Evolutionary conservation across 352 stramenopile species (phyloP), one percentile per base, ranked within the genome.

Genomic region (Phytophthora multivora): DNA sequence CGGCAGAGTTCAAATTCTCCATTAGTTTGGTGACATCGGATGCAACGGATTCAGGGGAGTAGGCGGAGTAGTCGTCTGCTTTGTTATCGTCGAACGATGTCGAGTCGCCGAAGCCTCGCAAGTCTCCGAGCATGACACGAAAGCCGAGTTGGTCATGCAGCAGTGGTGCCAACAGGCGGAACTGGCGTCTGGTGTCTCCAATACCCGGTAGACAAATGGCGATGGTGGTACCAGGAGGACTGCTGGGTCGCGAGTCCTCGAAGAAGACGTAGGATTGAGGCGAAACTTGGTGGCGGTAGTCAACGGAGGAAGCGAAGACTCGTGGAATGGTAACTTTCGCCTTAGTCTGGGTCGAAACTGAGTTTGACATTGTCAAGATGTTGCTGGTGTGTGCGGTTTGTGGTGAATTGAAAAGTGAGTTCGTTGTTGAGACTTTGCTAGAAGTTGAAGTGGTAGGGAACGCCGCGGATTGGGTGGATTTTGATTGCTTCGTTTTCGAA

Each of bases 81-180:
- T 36, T 13, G 19, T 59, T 31, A 23, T 57, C 43, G 0, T 60
- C 23, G 21, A 75, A 77, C 3, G 60, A 47, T 6, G 66, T 73
- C 39, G 75, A 84, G 25, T 84, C 65, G 21, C 75, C 75, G 40
- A 76, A 78, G 30, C 72, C 75, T 8, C 75, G 75, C 42, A 84
- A 56, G 51, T 84, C 72, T 26, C 71, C 66, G 23, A 80, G 49
- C 15, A 78, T 36, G 16, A 77, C 69, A 23, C 65, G 71, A 10
- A 61, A 57, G 2, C 75, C 57, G 4, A 79, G 56, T 18, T 56
- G 59, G 2, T 71, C 60, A 36, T 81, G 73, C 21, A 84, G 46
- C 26, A 80, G 31, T 13, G 75, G 72, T 1, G 72, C 75, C 21
- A 84, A 35, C 11, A 76, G 39, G 5, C 72, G 75, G 47, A 75